Percentiles rank a stretch among this genome's conserved stretches.
These are phyloP conservation scores for Beta corolliflora DNA, from an alignment of 179 eudicot genomes.

Conservation along the genomic window DNA sequence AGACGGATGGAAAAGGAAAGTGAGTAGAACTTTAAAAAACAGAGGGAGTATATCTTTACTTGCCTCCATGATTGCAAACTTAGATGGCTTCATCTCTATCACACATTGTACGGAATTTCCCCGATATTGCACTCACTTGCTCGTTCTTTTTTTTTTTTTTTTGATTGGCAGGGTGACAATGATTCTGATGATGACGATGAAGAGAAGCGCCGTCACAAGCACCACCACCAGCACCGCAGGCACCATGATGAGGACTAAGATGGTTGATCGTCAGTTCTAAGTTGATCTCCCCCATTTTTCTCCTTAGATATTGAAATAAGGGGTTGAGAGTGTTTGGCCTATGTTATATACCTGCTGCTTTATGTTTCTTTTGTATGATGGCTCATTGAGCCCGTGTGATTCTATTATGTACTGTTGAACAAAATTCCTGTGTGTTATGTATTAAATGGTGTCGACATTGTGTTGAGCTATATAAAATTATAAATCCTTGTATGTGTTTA, in stretches of 20 bases:
- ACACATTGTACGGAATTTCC: not conserved
- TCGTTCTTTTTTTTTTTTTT: not conserved
- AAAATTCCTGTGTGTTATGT: not conserved
- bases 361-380: slow-evolving; percentile 2
- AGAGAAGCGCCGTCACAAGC: slow-evolving; percentile 30
- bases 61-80: not conserved
- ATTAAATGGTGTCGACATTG: not conserved
- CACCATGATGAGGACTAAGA: slow-evolving; percentile 55
- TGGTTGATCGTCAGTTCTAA: not conserved
- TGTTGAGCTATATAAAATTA: not conserved
- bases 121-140: not conserved
- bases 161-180: slow-evolving; percentile 46
- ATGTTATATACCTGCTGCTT: not conserved
- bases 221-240: slow-evolving; percentile 59
- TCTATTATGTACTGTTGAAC: not conserved
- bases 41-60: not conserved
- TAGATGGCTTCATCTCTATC: not conserved
- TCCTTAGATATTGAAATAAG: slow-evolving; percentile 20
- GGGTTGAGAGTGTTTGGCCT: slow-evolving; percentile 25
- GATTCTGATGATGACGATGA: slow-evolving; percentile 52
- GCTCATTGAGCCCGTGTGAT: slow-evolving; percentile 22
- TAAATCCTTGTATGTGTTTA: not conserved
- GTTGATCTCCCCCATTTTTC: slow-evolving; percentile 21
- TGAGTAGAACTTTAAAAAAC: no score
- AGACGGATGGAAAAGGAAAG: no score